phyloP scores from a whole-genome alignment of 768 basidiomycete species.

The Tubosaeta sp. region DNA sequence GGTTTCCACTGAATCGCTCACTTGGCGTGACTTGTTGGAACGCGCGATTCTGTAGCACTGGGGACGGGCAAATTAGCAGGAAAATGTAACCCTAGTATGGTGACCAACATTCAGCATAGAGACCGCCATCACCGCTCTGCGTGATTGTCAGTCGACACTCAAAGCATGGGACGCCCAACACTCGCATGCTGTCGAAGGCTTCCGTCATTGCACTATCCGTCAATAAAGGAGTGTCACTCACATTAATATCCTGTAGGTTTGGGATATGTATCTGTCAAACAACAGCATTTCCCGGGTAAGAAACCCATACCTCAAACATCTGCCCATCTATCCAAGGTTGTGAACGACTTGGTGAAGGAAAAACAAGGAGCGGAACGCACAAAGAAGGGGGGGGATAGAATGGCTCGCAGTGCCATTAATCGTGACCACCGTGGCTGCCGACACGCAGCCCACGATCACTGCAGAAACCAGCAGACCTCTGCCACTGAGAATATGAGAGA shows the following conservation, averaged over 20 bases:
- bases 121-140: slow-evolving; percentile 61
- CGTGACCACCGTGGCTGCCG: slow-evolving; percentile 31
- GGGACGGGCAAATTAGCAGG: neutral
- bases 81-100: neutral
- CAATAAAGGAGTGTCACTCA: slow-evolving; percentile 29
- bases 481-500: neutral
- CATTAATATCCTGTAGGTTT: slow-evolving; percentile 50
- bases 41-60: slow-evolving; percentile 63
- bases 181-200: slow-evolving; percentile 32
- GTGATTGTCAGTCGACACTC: slow-evolving; percentile 11
- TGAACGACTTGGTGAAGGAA: neutral
- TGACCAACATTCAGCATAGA: slow-evolving; percentile 54
- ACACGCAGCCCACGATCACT: neutral
- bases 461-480: neutral
- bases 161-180: neutral
- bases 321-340: slow-evolving; percentile 36
- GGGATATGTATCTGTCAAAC: neutral
- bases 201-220: neutral
- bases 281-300: neutral
- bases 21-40: slow-evolving; percentile 59
- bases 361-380: slow-evolving; percentile 24
- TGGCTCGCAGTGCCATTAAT: slow-evolving; percentile 48
- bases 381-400: slow-evolving; percentile 46
- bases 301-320: slow-evolving; percentile 51
- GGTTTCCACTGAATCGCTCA: slow-evolving; percentile 13